A percentile compares a stretch with the other conserved stretches of the same genome.
phyloP scores from a whole-genome alignment of 2,329 filamentous ascomycete genomes.

The Dactylellina sp. region DNA sequence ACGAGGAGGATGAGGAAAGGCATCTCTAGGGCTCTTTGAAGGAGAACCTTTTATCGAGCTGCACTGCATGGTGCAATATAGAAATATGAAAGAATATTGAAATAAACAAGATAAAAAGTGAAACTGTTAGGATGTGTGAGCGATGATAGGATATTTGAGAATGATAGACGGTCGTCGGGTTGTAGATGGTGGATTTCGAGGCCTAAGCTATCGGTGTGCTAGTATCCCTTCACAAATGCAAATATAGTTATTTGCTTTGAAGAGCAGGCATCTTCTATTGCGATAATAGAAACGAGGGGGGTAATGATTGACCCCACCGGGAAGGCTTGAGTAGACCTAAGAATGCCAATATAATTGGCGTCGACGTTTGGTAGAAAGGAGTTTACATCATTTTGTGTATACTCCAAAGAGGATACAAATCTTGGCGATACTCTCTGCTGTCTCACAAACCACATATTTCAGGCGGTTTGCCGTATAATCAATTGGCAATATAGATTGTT shows the following conservation, averaged over 20 bases:
- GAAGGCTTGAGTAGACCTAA: background rate
- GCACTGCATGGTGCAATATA: constrained; percentile 7
- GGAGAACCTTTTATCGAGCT: constrained; percentile 12
- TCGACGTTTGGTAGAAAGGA: too few species aligned
- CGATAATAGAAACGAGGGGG: too few species aligned
- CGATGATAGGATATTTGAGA: background rate
- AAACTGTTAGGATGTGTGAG: background rate
- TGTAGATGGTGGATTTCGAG: background rate
- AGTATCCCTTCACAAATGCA: too few species aligned
- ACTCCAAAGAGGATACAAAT: background rate
- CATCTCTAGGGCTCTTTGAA: constrained; percentile 1
- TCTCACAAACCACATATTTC: too few species aligned
- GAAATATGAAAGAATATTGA: constrained; percentile 41
- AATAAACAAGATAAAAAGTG: constrained; percentile 14
- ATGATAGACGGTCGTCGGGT: background rate
- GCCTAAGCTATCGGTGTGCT: too few species aligned
- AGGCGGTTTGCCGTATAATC: background rate
- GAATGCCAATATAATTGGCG: background rate
- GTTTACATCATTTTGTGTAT: background rate
- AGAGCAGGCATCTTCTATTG: too few species aligned
- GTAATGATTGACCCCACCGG: too few species aligned
- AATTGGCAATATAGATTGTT: background rate
- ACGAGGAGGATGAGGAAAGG: constrained; percentile 13
- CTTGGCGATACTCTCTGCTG: too few species aligned
- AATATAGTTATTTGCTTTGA: too few species aligned